Evolutionary conservation across 306 rosid genomes (phyloP).

Genomic region (Heteromeles arbutifolia): DNA sequence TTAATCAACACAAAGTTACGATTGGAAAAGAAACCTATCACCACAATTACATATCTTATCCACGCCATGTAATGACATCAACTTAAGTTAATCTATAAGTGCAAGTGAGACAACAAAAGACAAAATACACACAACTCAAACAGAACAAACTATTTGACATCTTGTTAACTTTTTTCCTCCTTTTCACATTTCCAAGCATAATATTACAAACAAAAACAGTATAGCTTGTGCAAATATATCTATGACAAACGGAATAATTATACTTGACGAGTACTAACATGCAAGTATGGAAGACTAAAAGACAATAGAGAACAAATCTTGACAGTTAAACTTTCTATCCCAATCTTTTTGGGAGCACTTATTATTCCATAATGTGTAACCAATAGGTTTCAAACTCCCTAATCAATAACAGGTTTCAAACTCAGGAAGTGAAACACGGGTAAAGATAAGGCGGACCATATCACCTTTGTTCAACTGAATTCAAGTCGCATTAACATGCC

Average conservation of each 20-base stretch:
- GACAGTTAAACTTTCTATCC: background rate
- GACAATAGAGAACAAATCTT: background rate
- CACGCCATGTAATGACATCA: background rate
- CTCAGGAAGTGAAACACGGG: background rate
- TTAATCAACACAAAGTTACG: background rate
- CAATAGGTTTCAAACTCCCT: background rate
- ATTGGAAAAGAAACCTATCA: background rate
- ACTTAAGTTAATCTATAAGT: background rate
- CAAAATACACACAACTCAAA: background rate
- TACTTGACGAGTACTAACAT: background rate
- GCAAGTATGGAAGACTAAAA: background rate
- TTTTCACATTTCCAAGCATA: background rate
- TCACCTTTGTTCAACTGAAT: background rate
- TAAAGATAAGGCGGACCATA: background rate
- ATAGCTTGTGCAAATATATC: background rate
- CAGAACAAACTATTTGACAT: background rate
- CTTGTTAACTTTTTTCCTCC: background rate
- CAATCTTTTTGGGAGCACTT: background rate
- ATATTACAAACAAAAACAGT: background rate
- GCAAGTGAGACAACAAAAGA: background rate
- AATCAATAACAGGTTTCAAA: background rate
- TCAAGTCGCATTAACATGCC: background rate
- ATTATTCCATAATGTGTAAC: background rate
- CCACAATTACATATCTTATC: background rate
- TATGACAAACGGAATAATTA: background rate